phyloP scores from a whole-genome alignment of 345 rosid species.

The Populus simonii region DNA sequence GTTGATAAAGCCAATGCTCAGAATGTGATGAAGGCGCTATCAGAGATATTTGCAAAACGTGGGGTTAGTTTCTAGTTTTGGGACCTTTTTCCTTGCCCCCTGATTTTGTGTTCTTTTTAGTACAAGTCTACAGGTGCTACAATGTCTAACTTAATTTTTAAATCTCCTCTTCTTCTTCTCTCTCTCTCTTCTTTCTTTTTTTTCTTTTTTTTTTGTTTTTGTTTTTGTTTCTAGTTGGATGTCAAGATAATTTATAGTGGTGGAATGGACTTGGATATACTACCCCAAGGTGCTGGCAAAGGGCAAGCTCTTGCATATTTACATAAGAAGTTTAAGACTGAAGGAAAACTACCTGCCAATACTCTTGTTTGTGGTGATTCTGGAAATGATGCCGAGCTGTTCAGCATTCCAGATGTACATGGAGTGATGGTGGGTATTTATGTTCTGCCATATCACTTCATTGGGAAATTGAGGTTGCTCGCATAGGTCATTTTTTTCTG shows the following conservation, averaged over 20 bases:
- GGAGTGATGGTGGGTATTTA: slow-evolving; percentile 78
- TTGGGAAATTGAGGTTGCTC: slow-evolving; percentile 1
- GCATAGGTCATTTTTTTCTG: background rate
- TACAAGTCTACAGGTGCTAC: background rate
- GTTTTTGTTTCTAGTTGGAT: slow-evolving; percentile 54
- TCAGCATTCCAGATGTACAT: slow-evolving; percentile 80
- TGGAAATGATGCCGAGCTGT: slow-evolving; percentile 96
- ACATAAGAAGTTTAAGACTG: slow-evolving; percentile 63
- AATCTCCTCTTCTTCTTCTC: background rate
- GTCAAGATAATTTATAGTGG: slow-evolving; percentile 93
- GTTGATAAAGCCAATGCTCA: slow-evolving; percentile 82
- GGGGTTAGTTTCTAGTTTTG: slow-evolving; percentile 47
- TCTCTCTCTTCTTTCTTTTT: no score
- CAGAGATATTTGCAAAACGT: slow-evolving; percentile 51
- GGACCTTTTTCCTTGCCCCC: background rate
- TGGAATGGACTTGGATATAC: slow-evolving; percentile 89
- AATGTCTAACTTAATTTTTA: background rate
- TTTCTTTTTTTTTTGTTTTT: no score
- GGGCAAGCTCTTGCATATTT: slow-evolving; percentile 96
- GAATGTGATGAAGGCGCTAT: slow-evolving; percentile 52
- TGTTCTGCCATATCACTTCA: background rate
- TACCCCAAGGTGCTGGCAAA: slow-evolving; percentile 97
- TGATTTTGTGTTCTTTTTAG: background rate
- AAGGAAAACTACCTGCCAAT: slow-evolving; percentile 66
- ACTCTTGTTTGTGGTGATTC: slow-evolving; percentile 99